Evolutionary conservation across 495 filamentous ascomycete species (phyloP), one percentile per base, ranked within the genome.

Genomic region (Rusavskia elegans): DNA sequence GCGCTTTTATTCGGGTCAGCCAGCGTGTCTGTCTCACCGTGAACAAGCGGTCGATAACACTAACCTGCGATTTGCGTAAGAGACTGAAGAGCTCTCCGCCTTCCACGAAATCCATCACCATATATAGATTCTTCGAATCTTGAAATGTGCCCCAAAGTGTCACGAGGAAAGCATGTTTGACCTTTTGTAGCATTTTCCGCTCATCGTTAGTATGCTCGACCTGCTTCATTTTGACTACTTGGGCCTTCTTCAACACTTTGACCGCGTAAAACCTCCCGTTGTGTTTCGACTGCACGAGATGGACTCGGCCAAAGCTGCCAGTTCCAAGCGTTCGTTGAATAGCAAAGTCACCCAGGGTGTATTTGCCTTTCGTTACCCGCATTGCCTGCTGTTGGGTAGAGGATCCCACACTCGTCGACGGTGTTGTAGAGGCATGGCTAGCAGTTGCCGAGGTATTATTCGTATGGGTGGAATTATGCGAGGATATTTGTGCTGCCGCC

Each of bases 71-170:
- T 68, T 96, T 96, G 53, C 93, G 79, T 52, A 98, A 71, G 58
- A 97, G 64, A 61, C 89, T 96, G 67, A 98, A 98, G 48, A 98
- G 72, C 71, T 98, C 93, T 52, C 92, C 92, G 58, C 92, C 92
- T 67, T 98, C 93, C n/a, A 98, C 87, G 71, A 98, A 98, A 62
- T 97, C 92, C 92, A 98, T 97, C 57, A 98, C 92, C 92, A 98
- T 97, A 73, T 98, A 98, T 20, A 98, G 70, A 63, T 98, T 97
- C 64, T 81, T 83, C 19, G 85, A 76, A 58, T 97, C 93, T 65
- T 97, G 89, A 66, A 95, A 98, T 17, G 92, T 98, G 35, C 93
- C 93, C 93, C 93, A 97, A 44, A 98, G 68, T 2, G 93, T 97
- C 61, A 98, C 89, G 45, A 98, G 73, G 70, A 98, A 98, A 1